Percentiles rank a stretch among this genome's conserved stretches.
These are phyloP conservation scores for Fusarium aywerte DNA, from an alignment of 2,329 filamentous ascomycete genomes.

Conservation along the genomic window DNA sequence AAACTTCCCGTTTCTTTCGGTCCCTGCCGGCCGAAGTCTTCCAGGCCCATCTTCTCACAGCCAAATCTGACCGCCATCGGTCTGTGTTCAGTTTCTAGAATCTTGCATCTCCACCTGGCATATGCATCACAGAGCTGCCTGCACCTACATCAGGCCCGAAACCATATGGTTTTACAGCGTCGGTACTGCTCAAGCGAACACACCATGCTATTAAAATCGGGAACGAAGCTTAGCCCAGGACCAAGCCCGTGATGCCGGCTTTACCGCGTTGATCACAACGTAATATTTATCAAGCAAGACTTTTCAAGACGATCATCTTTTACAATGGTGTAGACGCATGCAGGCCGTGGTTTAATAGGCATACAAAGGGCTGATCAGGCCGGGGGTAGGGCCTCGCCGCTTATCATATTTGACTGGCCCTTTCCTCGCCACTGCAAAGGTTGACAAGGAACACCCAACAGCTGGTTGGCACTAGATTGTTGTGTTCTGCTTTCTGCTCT, in stretches of 20 bases:
- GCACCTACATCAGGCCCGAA: too few species aligned
- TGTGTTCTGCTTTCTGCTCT: too few species aligned
- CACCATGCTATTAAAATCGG: background rate
- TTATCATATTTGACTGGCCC: background rate
- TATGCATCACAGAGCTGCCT: too few species aligned
- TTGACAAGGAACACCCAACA: background rate
- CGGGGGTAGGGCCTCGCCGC: background rate
- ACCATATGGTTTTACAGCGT: too few species aligned
- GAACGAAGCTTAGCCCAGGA: background rate
- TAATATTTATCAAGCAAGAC: background rate
- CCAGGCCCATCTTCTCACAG: background rate
- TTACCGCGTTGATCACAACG: background rate
- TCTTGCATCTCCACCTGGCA: too few species aligned
- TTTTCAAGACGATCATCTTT: background rate
- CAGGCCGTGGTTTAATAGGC: background rate
- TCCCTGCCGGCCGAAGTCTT: background rate
- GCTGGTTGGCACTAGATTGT: background rate
- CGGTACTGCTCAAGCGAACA: background rate
- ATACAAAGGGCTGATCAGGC: background rate
- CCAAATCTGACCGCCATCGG: too few species aligned
- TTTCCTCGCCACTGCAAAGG: background rate
- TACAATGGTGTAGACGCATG: background rate
- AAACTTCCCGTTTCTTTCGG: background rate
- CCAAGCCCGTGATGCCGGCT: background rate
- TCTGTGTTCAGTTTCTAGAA: too few species aligned